Evolutionary conservation across 2,329 filamentous ascomycete species (phyloP), one percentile per base, ranked within the genome.

Genomic region (Cladosporium colombiae): DNA sequence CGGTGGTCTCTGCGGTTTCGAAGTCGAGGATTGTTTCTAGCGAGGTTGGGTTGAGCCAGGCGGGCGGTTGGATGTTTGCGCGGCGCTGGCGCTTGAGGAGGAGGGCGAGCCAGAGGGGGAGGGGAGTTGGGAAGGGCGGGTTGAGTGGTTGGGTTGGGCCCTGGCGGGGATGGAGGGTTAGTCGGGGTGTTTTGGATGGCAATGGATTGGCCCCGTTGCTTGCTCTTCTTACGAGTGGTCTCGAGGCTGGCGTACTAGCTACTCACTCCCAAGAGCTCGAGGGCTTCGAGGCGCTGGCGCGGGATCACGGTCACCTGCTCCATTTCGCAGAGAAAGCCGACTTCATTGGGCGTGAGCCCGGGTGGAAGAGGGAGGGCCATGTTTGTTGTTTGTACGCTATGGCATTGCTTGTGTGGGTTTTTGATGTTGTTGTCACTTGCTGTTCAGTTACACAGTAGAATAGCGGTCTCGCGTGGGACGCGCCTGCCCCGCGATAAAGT

Each of bases 291-390:
- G 69, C 91, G 87, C 78, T 98, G 93, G 63, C 95, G 91, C 40
- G 95, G 95, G 59, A 98, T 88, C 25, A 99, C 86, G 0, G 93
- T 97, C 65, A 99, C 91, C 74, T 92, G 87, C 81, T 98, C 94
- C 93, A 97, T 98, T 81, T 99, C 95, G 79, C 93, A 97, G 31
- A 98, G 83, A 75, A 98, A 99, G 60, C 93, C 91, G 55, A 96
- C 91, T 81, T 99, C 95, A 69, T 91, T 84, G 67, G 95, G 92
- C 72, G 91, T 90, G 53, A 97, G 85, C 78, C 89, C 86, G 69
- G 85, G 82, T 46, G 85, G 85, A 50, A 88, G 81, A 69, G 86
- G 85, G 70, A 88, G 83, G 61, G 86, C 86, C 87, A 89, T 89
- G 65, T 3, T 52, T 11, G 13, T 14, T 55, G 21, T 11, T 55